These are phyloP conservation scores for Hygrocybe coccinea DNA, from an alignment of 768 basidiomycete species.

Conservation along the genomic window DNA sequence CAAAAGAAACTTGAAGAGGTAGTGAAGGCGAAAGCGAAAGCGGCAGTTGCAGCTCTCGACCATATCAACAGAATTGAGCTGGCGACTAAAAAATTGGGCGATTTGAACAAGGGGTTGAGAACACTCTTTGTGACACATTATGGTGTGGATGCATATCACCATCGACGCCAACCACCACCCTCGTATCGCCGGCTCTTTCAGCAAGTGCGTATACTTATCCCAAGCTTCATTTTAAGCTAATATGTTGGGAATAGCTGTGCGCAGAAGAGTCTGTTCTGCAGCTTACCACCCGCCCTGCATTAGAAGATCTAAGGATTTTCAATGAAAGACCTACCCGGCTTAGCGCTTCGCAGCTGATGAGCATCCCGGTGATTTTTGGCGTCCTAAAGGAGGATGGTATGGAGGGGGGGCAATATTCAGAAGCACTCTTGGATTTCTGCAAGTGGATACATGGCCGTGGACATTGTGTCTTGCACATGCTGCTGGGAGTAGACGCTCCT, in stretches of 20 bases:
- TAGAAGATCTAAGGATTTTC: background rate
- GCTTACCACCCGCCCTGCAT: background rate
- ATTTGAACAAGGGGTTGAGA: background rate
- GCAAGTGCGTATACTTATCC: background rate
- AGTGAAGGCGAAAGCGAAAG: background rate
- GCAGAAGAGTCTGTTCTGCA: slow-evolving; percentile 5
- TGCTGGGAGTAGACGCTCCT: background rate
- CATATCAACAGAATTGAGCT: background rate
- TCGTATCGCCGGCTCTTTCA: background rate
- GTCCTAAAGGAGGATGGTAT: background rate
- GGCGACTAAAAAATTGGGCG: background rate
- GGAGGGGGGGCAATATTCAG: background rate
- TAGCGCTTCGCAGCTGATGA: background rate
- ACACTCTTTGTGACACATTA: background rate
- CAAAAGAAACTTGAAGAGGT: background rate
- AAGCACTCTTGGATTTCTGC: background rate
- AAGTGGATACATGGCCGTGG: background rate
- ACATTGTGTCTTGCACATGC: background rate
- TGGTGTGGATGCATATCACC: background rate
- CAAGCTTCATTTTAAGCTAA: background rate
- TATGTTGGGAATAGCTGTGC: background rate
- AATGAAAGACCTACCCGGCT: background rate
- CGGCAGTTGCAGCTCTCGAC: background rate
- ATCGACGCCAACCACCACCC: background rate
- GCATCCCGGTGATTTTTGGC: background rate